phyloP scores from a whole-genome alignment of 2,329 filamentous ascomycete species.

The Teratosphaeriaceae sp. region DNA sequence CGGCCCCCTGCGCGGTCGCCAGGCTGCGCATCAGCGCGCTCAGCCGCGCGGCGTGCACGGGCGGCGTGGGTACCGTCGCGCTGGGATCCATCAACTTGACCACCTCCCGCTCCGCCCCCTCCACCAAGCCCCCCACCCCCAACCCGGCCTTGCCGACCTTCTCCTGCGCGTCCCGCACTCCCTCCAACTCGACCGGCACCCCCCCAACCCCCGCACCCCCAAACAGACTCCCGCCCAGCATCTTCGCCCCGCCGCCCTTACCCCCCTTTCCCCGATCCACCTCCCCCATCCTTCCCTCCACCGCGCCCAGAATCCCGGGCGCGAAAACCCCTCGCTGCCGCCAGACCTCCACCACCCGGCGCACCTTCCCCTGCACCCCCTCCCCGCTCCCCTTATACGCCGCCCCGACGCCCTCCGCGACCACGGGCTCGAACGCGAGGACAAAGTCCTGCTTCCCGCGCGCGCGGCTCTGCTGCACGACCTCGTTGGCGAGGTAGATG shows the following conservation, averaged over 20 bases:
- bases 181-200: constrained; percentile 68
- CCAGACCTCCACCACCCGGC: constrained; percentile 92
- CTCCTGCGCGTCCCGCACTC: constrained; percentile 68
- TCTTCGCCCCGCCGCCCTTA: constrained; percentile 14
- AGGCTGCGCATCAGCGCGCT: constrained; percentile 85
- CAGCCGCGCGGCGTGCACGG: constrained; percentile 85
- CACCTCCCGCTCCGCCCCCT: constrained; percentile 72
- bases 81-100: constrained; percentile 71
- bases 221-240: constrained; percentile 64
- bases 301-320: constrained; percentile 65
- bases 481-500: constrained; percentile 95
- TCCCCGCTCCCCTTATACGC: constrained; percentile 84
- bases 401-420: constrained; percentile 81
- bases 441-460: constrained; percentile 90
- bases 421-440: constrained; percentile 80
- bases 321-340: constrained; percentile 81
- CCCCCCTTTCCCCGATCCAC: constrained; percentile 42
- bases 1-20: constrained; percentile 79
- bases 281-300: constrained; percentile 70
- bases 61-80: constrained; percentile 65
- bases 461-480: constrained; percentile 91
- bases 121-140: constrained; percentile 59
- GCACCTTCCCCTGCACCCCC: constrained; percentile 82
- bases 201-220: constrained; percentile 43
- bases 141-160: constrained; percentile 66